Conservation (phyloP, 2,329 filamentous ascomycete species). For the Paradendryphiella salina region DNA sequence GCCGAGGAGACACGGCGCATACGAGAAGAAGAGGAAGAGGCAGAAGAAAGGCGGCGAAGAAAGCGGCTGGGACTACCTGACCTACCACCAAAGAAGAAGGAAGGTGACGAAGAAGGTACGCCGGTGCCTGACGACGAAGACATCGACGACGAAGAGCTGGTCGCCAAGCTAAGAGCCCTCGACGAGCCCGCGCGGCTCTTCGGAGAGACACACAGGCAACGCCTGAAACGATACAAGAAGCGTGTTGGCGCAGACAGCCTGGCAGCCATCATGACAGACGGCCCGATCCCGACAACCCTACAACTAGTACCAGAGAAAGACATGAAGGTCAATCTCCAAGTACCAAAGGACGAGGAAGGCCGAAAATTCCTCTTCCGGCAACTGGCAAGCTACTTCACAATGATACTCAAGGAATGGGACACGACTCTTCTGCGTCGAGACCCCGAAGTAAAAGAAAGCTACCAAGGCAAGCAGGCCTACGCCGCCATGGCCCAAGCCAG, state of each 20-base stretch:
- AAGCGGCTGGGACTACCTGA: slow-evolving; percentile 82
- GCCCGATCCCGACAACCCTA: slow-evolving; percentile 85
- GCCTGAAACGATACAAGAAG: slow-evolving; percentile 71
- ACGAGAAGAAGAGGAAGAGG: slow-evolving; percentile 72
- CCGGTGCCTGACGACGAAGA: slow-evolving; percentile 59
- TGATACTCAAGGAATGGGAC: slow-evolving; percentile 91
- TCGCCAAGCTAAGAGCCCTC: slow-evolving; percentile 67
- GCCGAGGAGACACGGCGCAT: slow-evolving; percentile 76
- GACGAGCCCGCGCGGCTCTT: slow-evolving; percentile 77
- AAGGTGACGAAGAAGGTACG: slow-evolving; percentile 51
- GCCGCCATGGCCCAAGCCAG: slow-evolving; percentile 84
- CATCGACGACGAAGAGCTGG: slow-evolving; percentile 71
- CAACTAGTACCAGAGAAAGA: slow-evolving; percentile 79
- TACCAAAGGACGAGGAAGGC: slow-evolving; percentile 66
- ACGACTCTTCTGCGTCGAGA: slow-evolving; percentile 67
- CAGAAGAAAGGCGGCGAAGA: slow-evolving; percentile 71
- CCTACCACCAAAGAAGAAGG: slow-evolving; percentile 57
- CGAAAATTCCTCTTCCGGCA: slow-evolving; percentile 79
- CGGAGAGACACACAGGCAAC: slow-evolving; percentile 73
- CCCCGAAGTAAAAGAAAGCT: slow-evolving; percentile 66
- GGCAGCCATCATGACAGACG: slow-evolving; percentile 61
- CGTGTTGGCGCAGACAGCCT: slow-evolving; percentile 54
- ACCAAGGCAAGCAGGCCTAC: slow-evolving; percentile 78
- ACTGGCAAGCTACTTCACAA: slow-evolving; percentile 91
- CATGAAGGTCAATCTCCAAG: slow-evolving; percentile 73